Percentiles rank a stretch among this genome's conserved stretches.
Conservation (phyloP, 345 rosid genomes). For the Salix koriyanagi region DNA sequence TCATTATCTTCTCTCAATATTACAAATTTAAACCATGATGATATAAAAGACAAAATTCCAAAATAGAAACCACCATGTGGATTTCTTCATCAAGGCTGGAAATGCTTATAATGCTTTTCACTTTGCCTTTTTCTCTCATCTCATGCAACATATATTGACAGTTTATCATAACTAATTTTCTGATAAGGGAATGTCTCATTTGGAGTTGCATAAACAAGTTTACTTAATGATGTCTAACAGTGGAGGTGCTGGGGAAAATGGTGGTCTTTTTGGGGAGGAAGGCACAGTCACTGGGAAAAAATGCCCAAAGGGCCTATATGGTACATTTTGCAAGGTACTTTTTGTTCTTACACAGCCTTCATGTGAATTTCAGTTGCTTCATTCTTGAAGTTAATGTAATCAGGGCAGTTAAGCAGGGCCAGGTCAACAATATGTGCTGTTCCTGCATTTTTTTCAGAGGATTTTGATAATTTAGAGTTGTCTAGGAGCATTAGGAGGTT, state of each 20-base stretch:
- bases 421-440: neutral
- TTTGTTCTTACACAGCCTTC: conserved; percentile 9
- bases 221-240: conserved; percentile 46
- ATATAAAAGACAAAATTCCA: neutral
- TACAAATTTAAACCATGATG: neutral
- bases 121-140: neutral
- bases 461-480: neutral
- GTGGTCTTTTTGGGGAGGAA: conserved; percentile 70
- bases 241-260: conserved; percentile 82
- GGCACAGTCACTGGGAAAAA: conserved; percentile 88
- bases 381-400: neutral
- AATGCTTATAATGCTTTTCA: neutral
- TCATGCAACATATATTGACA: neutral
- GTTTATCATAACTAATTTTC: neutral
- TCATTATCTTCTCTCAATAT: neutral
- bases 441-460: neutral
- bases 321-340: conserved; percentile 83
- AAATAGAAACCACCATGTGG: neutral
- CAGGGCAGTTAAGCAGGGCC: neutral
- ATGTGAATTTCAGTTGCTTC: neutral
- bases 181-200: neutral
- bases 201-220: neutral
- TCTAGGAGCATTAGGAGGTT: neutral
- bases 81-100: neutral
- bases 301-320: conserved; percentile 90